A percentile compares a stretch with the other conserved stretches of the same genome.
These are phyloP conservation scores for Hyaloscypha variabilis DNA, from an alignment of 495 filamentous ascomycete genomes.

Conservation along the genomic window DNA sequence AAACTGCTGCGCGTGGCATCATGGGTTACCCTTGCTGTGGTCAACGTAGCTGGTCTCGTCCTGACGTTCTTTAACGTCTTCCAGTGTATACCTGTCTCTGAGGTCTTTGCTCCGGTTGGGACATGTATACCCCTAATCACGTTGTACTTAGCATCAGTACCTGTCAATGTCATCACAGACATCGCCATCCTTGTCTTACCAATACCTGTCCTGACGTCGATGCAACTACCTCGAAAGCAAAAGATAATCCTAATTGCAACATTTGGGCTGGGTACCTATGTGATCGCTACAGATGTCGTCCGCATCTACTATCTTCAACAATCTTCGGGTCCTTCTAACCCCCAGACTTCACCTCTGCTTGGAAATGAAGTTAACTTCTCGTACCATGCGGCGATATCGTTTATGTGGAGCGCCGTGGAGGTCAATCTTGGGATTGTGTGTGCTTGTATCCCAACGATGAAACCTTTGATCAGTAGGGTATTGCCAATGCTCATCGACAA, in stretches of 20 bases:
- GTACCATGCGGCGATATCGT: conserved; percentile 78
- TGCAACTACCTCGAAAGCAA: conserved; percentile 77
- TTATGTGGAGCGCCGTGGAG: conserved; percentile 91
- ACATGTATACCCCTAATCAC: conserved; percentile 18
- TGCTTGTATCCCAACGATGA: conserved; percentile 77
- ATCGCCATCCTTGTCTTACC: conserved; percentile 36
- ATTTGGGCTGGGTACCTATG: conserved; percentile 74
- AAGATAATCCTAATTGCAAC: conserved; percentile 81
- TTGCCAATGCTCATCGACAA: neutral
- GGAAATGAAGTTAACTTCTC: conserved; percentile 36
- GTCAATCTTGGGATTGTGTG: conserved; percentile 54
- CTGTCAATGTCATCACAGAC: conserved; percentile 19
- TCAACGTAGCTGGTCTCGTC: conserved; percentile 53
- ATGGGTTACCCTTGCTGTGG: conserved; percentile 19
- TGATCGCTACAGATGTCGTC: conserved; percentile 82
- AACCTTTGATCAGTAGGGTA: conserved; percentile 62
- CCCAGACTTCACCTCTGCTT: neutral
- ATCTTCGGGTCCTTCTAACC: conserved; percentile 42
- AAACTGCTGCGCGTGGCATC: conserved; percentile 13
- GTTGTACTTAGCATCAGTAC: conserved; percentile 16
- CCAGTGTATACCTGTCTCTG: conserved; percentile 73
- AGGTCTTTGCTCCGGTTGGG: conserved; percentile 29
- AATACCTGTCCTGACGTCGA: conserved; percentile 78
- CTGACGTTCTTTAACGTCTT: conserved; percentile 84
- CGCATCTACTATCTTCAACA: conserved; percentile 84